Evolutionary conservation across 1,284 basidiomycete species (phyloP), one percentile per base, ranked within the genome.

Genomic region (Fomes fomentarius): DNA sequence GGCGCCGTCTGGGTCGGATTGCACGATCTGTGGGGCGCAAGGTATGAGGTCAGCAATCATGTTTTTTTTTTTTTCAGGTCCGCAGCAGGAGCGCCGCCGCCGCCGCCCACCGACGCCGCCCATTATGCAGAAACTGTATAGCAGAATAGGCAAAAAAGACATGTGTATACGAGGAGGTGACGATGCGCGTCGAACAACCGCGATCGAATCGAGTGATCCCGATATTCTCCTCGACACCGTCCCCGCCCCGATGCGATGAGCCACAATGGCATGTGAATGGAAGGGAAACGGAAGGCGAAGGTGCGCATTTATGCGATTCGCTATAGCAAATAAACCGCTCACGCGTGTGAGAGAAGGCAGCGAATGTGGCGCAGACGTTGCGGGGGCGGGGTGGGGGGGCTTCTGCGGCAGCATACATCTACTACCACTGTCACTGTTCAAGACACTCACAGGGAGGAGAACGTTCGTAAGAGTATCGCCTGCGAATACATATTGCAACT

Each of bases 1-100:
- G 2, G 86, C 77, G 46, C 89, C 87, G 50, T 79, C 78, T 9
- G 87, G 86, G 39, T 89, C 82, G 64, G 82, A 76, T 44, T 82
- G 70, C 50, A 89, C 79, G 52, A 82, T 73, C 88, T 91, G 67
- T 17, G 57, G 60, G 5, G 35, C 31, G 28, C 10, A 41, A 45
- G 24, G 17, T 8, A 21, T 24, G 28, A 21, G 22, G 56, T 61
- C 55, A 60, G 49, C 49, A 31, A 38, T n/a, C 22, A 12, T 21
- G 43, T 19, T 17, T 28, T 30, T 6, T 41, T 14, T n/a, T 37
- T 8, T 19, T 38, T 10, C 21, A 24, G 12, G 22, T 24, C 11
- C 38, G 14, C 12, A 22, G 38, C 21, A 24, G 8, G 38, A n/a
- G n/a, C n/a, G n/a, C n/a, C 19, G 21, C 14, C 34, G 34, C 38